Conservation (phyloP, 148 eudicot genomes). For the Drosera capensis region DNA sequence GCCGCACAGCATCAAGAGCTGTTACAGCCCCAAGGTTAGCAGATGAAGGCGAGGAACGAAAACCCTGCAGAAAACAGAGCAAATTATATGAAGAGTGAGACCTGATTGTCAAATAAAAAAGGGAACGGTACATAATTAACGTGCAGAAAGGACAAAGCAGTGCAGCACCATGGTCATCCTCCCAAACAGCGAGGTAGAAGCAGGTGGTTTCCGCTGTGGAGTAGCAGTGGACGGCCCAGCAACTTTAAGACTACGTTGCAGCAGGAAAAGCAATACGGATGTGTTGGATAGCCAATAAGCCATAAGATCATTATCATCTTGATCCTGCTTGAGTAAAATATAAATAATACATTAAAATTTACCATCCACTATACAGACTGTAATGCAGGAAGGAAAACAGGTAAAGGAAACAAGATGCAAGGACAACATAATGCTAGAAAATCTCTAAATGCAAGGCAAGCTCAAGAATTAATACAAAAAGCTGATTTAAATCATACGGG, state of each 20-base stretch:
- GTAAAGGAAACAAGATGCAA: background rate
- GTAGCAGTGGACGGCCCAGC: conserved; percentile 41
- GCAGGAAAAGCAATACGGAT: conserved; percentile 74
- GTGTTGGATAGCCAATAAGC: conserved; percentile 96
- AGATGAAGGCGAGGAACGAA: conserved; percentile 87
- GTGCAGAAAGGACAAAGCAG: conserved; percentile 1
- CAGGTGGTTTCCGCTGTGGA: conserved; percentile 57
- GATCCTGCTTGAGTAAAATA: conserved; percentile 35
- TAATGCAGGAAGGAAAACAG: too few relatives aligned
- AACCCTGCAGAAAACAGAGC: conserved; percentile 37
- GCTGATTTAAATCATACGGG: too few relatives aligned
- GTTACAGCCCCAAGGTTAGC: conserved; percentile 39
- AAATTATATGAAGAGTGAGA: too few relatives aligned
- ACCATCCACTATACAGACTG: too few relatives aligned
- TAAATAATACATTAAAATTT: background rate
- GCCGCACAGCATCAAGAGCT: conserved; percentile 53
- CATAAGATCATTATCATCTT: conserved; percentile 77
- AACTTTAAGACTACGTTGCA: conserved; percentile 66
- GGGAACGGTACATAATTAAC: too few relatives aligned
- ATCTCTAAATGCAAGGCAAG: too few relatives aligned
- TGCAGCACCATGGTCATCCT: conserved; percentile 87
- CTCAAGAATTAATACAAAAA: too few relatives aligned
- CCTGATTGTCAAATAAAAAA: too few relatives aligned
- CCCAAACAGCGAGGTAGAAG: conserved; percentile 87
- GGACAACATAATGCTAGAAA: too few relatives aligned